Percentiles rank a stretch among this genome's conserved stretches.
These are phyloP conservation scores for Ramaria sp. DNA, from an alignment of 768 basidiomycete species.

Conservation along the genomic window DNA sequence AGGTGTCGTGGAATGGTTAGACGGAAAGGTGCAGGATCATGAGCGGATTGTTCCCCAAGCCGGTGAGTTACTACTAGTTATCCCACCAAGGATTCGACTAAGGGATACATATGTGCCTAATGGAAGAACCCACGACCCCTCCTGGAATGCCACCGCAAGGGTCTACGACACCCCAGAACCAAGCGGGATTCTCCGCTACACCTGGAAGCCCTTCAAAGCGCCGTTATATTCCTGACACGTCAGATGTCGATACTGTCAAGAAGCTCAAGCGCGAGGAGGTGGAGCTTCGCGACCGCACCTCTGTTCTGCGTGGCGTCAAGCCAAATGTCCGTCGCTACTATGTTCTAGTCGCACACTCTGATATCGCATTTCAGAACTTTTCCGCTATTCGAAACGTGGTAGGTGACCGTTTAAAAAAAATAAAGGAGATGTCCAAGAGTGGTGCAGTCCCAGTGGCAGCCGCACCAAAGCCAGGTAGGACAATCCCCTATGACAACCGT, in stretches of 20 bases:
- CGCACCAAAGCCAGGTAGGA: slow-evolving; percentile 26
- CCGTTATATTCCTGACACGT: slow-evolving; percentile 65
- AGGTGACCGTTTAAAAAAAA: slow-evolving; percentile 67
- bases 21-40: slow-evolving; percentile 41
- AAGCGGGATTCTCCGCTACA: slow-evolving; percentile 11
- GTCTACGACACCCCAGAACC: slow-evolving; percentile 8
- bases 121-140: slow-evolving; percentile 48
- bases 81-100: slow-evolving; percentile 1
- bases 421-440: slow-evolving; percentile 55
- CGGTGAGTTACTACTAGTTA: slow-evolving; percentile 24
- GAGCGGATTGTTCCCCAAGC: slow-evolving; percentile 39
- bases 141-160: slow-evolving; percentile 41
- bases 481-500: neutral
- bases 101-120: slow-evolving; percentile 4
- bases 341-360: neutral
- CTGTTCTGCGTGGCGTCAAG: slow-evolving; percentile 75
- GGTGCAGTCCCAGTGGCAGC: slow-evolving; percentile 27
- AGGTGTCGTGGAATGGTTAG: slow-evolving; percentile 77
- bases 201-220: slow-evolving; percentile 42
- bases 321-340: slow-evolving; percentile 51
- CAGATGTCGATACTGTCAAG: slow-evolving; percentile 80
- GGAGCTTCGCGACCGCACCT: slow-evolving; percentile 74
- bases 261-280: slow-evolving; percentile 66
- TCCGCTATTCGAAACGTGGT: slow-evolving; percentile 53
- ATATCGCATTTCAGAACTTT: slow-evolving; percentile 58